A percentile compares a stretch with the other conserved stretches of the same genome.
These are phyloP conservation scores for Cercospora sesami DNA, from an alignment of 2,329 filamentous ascomycete species.

Conservation along the genomic window DNA sequence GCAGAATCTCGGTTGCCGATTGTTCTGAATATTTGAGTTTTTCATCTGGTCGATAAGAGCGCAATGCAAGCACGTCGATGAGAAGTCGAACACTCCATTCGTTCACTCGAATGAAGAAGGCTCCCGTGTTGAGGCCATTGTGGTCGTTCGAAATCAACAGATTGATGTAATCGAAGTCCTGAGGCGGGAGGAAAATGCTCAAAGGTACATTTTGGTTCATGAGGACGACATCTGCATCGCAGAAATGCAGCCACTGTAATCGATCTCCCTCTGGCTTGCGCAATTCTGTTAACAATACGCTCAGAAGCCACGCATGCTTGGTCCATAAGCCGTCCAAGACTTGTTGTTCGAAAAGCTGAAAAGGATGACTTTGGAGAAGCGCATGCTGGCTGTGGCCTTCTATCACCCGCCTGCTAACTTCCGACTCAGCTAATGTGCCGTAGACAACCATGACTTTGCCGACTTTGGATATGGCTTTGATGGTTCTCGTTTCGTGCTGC, in stretches of 20 bases:
- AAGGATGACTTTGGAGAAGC: not conserved
- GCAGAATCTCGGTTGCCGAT: conserved; percentile 3
- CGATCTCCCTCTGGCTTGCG: not conserved
- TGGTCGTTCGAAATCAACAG: conserved; percentile 34
- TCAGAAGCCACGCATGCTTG: not conserved
- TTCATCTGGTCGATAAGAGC: not conserved
- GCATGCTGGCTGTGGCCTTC: not conserved
- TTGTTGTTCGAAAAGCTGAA: not conserved
- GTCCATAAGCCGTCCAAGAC: not conserved
- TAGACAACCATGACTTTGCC: not conserved
- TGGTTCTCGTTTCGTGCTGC: not conserved
- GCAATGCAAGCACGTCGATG: conserved; percentile 13
- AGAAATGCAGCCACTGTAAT: conserved; percentile 23
- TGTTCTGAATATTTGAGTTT: conserved; percentile 14
- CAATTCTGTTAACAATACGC: not conserved
- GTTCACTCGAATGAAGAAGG: conserved; percentile 38
- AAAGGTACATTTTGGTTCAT: conserved; percentile 36
- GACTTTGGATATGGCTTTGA: not conserved
- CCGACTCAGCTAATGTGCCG: not conserved
- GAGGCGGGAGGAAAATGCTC: conserved; percentile 38
- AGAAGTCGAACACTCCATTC: conserved; percentile 8
- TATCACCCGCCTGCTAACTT: not conserved
- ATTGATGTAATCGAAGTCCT: conserved; percentile 26
- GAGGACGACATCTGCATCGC: conserved; percentile 34
- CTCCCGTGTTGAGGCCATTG: conserved; percentile 34